A percentile compares a stretch with the other conserved stretches of the same genome.
Evolutionary conservation across 352 stramenopile species (phyloP).

Genomic region (Globisporangium uncinulatum): DNA sequence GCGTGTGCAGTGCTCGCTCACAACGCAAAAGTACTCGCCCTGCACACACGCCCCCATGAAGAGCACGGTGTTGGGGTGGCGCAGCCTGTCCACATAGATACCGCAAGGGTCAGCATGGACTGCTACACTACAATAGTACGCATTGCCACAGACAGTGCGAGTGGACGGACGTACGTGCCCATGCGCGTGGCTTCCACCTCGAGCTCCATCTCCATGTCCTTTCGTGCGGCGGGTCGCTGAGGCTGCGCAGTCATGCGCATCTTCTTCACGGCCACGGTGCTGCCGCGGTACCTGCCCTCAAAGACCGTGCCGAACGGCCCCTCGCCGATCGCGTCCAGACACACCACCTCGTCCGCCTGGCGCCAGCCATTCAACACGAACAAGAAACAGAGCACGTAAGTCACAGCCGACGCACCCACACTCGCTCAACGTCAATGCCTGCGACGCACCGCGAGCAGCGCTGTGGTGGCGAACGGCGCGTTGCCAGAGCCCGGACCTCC

Average conservation of each 20-base stretch:
- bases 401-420: not conserved
- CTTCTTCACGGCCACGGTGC: constrained; percentile 82
- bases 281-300: constrained; percentile 83
- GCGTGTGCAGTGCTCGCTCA: constrained; percentile 94
- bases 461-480: constrained; percentile 65
- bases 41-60: constrained; percentile 97
- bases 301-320: constrained; percentile 77
- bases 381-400: not conserved
- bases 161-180: constrained; percentile 30
- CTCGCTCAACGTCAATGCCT: not conserved
- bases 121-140: not conserved
- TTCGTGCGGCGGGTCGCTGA: constrained; percentile 45
- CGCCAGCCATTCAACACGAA: not conserved
- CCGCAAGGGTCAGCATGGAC: not conserved
- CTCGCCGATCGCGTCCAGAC: constrained; percentile 72
- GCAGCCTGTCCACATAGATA: constrained; percentile 44
- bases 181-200: constrained; percentile 78
- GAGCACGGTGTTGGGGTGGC: constrained; percentile 98
- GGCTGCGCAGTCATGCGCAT: constrained; percentile 73
- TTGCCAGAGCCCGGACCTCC: constrained; percentile 23
- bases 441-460: constrained; percentile 56
- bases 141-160: not conserved
- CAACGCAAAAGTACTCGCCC: constrained; percentile 94
- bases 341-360: constrained; percentile 81
- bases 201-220: constrained; percentile 81